Conservation (phyloP, 352 stramenopile species). For the Discostella stelligera region DNA sequence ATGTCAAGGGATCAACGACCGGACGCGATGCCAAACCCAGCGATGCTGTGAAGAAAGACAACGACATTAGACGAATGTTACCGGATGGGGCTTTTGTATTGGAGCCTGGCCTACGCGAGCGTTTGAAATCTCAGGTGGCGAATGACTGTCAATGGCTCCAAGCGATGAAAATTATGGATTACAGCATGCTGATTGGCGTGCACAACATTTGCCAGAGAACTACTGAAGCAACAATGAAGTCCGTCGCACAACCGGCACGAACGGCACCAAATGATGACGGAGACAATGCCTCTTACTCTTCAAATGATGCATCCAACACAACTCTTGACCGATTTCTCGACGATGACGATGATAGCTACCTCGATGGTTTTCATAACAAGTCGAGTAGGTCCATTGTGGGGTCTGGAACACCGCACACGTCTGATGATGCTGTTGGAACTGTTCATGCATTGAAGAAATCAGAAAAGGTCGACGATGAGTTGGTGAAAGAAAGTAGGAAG, state of each 20-base stretch:
- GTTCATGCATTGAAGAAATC: conserved; percentile 18
- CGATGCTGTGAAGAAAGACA: conserved; percentile 82
- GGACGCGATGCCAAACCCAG: conserved; percentile 72
- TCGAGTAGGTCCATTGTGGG: conserved; percentile 17
- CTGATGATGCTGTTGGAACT: conserved; percentile 12
- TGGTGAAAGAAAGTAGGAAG: conserved; percentile 10
- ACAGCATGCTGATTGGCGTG: conserved; percentile 93
- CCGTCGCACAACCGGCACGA: conserved; percentile 70
- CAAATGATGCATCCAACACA: conserved; percentile 37
- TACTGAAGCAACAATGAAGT: conserved; percentile 34
- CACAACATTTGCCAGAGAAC: conserved; percentile 80
- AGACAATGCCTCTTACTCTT: conserved; percentile 33
- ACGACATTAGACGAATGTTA: conserved; percentile 68
- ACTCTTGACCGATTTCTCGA: conserved; percentile 48
- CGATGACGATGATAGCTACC: conserved; percentile 75
- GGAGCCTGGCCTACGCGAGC: conserved; percentile 45
- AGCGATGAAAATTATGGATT: conserved; percentile 96
- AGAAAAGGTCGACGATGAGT: conserved; percentile 1
- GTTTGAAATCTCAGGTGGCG: conserved; percentile 83
- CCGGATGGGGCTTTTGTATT: conserved; percentile 80
- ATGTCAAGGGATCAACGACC: conserved; percentile 87
- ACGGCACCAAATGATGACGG: conserved; percentile 71
- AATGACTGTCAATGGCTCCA: conserved; percentile 90
- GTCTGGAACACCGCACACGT: conserved; percentile 14
- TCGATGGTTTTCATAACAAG: conserved; percentile 51